Evolutionary conservation across 305 asterid genomes (phyloP), one percentile per base, ranked within the genome.

Genomic region (Fraxinus sp.): DNA sequence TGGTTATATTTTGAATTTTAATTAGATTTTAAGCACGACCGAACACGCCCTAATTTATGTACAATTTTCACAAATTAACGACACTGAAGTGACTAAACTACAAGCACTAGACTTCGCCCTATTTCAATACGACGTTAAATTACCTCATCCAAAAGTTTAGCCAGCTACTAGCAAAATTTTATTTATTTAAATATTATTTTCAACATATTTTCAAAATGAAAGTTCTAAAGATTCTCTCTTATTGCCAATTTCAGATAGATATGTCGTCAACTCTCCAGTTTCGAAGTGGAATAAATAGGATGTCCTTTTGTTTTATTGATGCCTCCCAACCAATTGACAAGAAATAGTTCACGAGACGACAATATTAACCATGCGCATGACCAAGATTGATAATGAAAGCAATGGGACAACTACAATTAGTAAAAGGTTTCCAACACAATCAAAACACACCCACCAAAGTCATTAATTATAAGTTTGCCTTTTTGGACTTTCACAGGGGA

Each of bases 341-440:
- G 82, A 82, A 88, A 82, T 66, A 83, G 89, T 88, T 39, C 83
- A 85, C 80, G 85, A 88, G 89, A 86, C 82, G 94, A 88, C 92
- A 90, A 89, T 86, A 26, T 35, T 75, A 85, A 85, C 79, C 46
- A 85, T 35, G 83, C 91, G 94, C 92, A 89, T 93, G 97, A 84
- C 70, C 87, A 83, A 87, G 86, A 80, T 85, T 85, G 95, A 88
- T 89, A 89, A 86, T 75, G 91, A 91, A 88, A 91, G 95, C 86
- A 74, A 79, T 55, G 66, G 77, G 84, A 82, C 88, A 86, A 85
- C 96, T 87, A 89, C 90, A 87, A 84, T 82, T 78, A 85, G 89
- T 79, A 88, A 90, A 91, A 91, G 88, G 88, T 82, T 71, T 79
- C 93, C 90, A 89, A 85, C 91, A 89, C 81, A 80, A 89, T 90